phyloP scores from a whole-genome alignment of 192 early-diverging fungal species.

The Entrophospora sp. region DNA sequence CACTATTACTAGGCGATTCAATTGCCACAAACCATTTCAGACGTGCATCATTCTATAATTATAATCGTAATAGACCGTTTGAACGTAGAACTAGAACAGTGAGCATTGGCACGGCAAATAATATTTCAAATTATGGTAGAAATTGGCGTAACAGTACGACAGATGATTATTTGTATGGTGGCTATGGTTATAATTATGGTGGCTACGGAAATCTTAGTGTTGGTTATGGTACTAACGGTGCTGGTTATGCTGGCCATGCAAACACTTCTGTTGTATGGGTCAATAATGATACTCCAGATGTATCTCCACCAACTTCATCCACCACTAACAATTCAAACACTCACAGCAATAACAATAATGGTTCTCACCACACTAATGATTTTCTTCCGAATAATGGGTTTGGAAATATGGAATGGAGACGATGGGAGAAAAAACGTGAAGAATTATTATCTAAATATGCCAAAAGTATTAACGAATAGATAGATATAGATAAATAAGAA shows the following conservation, averaged over 20 bases:
- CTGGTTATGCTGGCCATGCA: conserved; percentile 4
- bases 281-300: not conserved
- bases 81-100: conserved; percentile 13
- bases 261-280: conserved; percentile 8
- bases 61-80: conserved; percentile 22
- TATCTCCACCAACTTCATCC: not conserved
- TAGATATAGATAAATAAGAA: too few relatives aligned
- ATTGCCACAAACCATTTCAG: conserved; percentile 16
- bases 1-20: conserved; percentile 1
- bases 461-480: conserved; percentile 7
- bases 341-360: too few relatives aligned
- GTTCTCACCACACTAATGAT: too few relatives aligned
- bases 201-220: not conserved
- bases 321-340: too few relatives aligned
- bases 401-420: conserved; percentile 13
- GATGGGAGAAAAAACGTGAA: conserved; percentile 22
- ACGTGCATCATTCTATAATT: conserved; percentile 19
- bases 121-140: not conserved
- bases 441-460: conserved; percentile 22
- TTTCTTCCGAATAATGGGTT: not conserved
- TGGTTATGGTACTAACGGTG: not conserved
- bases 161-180: conserved; percentile 23
- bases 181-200: conserved; percentile 2
- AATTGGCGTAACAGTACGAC: conserved; percentile 13
- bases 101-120: conserved; percentile 8